phyloP scores from a whole-genome alignment of 1,139 yeast genomes.

The Sugiyamaella castrensis region DNA sequence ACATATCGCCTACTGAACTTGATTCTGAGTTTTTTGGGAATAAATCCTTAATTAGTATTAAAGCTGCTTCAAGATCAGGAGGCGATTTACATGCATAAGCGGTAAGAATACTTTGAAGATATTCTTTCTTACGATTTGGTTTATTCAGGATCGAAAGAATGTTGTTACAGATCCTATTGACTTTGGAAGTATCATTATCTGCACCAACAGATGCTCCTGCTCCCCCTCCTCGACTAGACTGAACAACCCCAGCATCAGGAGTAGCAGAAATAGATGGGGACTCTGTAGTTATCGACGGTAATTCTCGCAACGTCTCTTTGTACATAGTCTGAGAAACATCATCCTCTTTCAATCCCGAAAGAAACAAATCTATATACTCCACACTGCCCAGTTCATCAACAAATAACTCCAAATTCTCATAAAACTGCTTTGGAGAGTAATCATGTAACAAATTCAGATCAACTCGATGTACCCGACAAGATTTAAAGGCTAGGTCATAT shows the following conservation, averaged over 20 bases:
- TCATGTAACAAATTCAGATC: constrained; percentile 89
- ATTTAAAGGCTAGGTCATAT: constrained; percentile 69
- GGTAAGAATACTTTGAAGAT: constrained; percentile 77
- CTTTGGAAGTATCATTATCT: constrained; percentile 41
- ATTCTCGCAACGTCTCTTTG: constrained; percentile 54
- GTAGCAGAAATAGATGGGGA: neutral
- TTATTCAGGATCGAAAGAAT: constrained; percentile 53
- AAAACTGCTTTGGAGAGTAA: constrained; percentile 70
- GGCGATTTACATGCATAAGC: constrained; percentile 93
- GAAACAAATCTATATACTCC: constrained; percentile 79
- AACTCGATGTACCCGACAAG: constrained; percentile 88
- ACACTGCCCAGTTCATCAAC: constrained; percentile 66
- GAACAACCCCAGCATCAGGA: neutral
- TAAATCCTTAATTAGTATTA: constrained; percentile 52
- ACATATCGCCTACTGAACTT: constrained; percentile 33
- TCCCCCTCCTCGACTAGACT: neutral
- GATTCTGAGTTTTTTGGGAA: constrained; percentile 1
- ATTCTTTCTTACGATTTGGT: constrained; percentile 35
- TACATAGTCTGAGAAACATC: constrained; percentile 84
- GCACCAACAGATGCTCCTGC: constrained; percentile 32
- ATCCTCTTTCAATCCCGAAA: constrained; percentile 82
- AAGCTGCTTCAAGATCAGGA: constrained; percentile 74
- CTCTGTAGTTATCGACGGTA: constrained; percentile 1
- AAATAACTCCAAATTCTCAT: constrained; percentile 61
- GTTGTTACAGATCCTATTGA: constrained; percentile 74